Base-by-base conservation (phyloP, 2,329 filamentous ascomycete species). In the Nothophoma quercina region DNA sequence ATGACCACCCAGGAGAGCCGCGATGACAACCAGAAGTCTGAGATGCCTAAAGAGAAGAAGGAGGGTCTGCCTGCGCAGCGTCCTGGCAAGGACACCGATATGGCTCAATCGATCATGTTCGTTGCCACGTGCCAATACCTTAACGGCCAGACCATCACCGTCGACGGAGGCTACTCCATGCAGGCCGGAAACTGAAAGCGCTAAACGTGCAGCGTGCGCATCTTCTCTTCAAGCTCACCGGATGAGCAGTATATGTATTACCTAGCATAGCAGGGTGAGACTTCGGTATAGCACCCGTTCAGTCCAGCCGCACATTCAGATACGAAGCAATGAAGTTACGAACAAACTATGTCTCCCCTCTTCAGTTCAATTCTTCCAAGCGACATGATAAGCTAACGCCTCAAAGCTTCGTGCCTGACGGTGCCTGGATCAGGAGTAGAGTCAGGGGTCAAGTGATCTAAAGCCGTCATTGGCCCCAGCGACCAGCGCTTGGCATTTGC, bases 31-130 rank as follows among this genome's bases (percentile, higher is more conserved):
- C 80, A 85, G 72, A 85, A 84, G 76, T 80, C 76, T 23, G 69
- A 79, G 53, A 75, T 85, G 52, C 77, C 78, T 7, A 83, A 81
- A 71, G 79, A 81, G 49, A 76, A 81, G 59, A 82, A 80, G 64
- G 76, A 74, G 46, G 79, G 79, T 41, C 72, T 83, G 41, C 80
- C 82, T 7, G 78, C 81, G 5, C 72, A 73, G 52, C 65, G 81
- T 34, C 83, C 83, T 0, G 85, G 84, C 0, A 80, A 83, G 21
- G 85, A 86, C 57, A 69, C 70, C 10, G 81, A 83, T 3, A 67
- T 65, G 61, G 63, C 61, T 46, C 60, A 62, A 12, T 60, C 61
- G n/a, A 59, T 86, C 3, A 67, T 87, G 21, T 86, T 83, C 55
- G 73, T 78, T 15, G 80, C 78, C n/a, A 72, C 63, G 25, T 80